Conservation (phyloP, 1,139 yeast genomes). For the Ashbya aceris region DNA sequence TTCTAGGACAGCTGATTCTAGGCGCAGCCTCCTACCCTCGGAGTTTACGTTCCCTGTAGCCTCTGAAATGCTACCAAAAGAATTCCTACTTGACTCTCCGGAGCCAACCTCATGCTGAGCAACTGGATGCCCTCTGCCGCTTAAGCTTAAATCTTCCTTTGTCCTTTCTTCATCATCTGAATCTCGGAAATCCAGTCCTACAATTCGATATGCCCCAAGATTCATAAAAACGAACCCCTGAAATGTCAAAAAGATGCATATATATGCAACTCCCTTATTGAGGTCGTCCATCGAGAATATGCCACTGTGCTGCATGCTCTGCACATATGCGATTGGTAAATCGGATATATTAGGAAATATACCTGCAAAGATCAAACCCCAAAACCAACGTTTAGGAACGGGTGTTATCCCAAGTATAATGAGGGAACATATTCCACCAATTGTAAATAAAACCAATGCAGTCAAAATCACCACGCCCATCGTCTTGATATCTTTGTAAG, state of each 20-base stretch:
- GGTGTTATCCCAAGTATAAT: conserved; percentile 33
- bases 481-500: conserved; percentile 62
- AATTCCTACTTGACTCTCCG: no score
- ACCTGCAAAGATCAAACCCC: conserved; percentile 69
- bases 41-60: no score
- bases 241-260: conserved; percentile 62
- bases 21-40: no score
- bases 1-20: no score
- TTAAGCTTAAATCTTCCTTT: not conserved
- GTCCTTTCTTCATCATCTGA: conserved; percentile 10
- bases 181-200: conserved; percentile 60
- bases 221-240: conserved; percentile 65
- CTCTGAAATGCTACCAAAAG: no score
- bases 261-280: conserved; percentile 72
- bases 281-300: conserved; percentile 49
- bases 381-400: conserved; percentile 66
- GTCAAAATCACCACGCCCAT: conserved; percentile 66
- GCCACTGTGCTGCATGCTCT: conserved; percentile 62
- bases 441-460: conserved; percentile 50
- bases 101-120: no score
- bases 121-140: no score
- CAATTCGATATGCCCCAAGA: conserved; percentile 60
- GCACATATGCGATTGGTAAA: conserved; percentile 81
- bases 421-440: conserved; percentile 36
- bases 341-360: conserved; percentile 76